These are phyloP conservation scores for Fraxinus velutina DNA, from an alignment of 305 asterid species.

Conservation along the genomic window DNA sequence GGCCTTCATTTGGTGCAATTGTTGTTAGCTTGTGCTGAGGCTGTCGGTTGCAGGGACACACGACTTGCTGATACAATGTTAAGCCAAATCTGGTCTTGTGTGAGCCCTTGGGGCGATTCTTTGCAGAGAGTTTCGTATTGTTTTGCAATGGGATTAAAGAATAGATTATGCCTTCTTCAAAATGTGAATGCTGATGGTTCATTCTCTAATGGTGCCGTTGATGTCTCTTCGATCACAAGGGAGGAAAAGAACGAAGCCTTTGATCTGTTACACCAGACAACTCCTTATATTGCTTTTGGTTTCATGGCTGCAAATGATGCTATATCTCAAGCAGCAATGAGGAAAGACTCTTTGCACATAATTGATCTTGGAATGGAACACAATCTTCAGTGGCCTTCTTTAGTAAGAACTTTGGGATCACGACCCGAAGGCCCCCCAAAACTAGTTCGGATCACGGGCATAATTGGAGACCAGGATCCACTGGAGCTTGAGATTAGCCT, in stretches of 20 bases:
- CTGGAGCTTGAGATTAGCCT: conserved; percentile 29
- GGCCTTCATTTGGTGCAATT: conserved; percentile 60
- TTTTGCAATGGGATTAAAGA: conserved; percentile 46
- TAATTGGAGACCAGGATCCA: conserved; percentile 37
- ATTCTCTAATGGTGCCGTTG: conserved; percentile 16
- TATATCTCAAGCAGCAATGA: conserved; percentile 35
- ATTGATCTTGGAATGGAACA: conserved; percentile 52
- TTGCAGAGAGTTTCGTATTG: conserved; percentile 51
- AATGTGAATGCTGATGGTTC: conserved; percentile 35
- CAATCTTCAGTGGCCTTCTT: conserved; percentile 54
- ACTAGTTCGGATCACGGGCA: conserved; percentile 38
- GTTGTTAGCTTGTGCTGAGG: conserved; percentile 64
- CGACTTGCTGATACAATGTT: conserved; percentile 43
- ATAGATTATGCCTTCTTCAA: conserved; percentile 38
- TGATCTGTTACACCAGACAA: conserved; percentile 38
- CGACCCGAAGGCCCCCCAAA: conserved; percentile 31
- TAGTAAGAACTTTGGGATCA: conserved; percentile 31
- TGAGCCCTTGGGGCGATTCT: conserved; percentile 49
- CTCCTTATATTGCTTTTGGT: conserved; percentile 50
- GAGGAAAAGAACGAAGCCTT: conserved; percentile 43
- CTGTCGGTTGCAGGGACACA: conserved; percentile 56
- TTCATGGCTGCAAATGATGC: conserved; percentile 57
- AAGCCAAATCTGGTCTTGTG: conserved; percentile 40
- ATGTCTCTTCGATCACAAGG: conserved; percentile 19
- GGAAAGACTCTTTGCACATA: conserved; percentile 41